phyloP scores from a whole-genome alignment of 208 protist genomes.

The Trichomonas vaginalis region DNA sequence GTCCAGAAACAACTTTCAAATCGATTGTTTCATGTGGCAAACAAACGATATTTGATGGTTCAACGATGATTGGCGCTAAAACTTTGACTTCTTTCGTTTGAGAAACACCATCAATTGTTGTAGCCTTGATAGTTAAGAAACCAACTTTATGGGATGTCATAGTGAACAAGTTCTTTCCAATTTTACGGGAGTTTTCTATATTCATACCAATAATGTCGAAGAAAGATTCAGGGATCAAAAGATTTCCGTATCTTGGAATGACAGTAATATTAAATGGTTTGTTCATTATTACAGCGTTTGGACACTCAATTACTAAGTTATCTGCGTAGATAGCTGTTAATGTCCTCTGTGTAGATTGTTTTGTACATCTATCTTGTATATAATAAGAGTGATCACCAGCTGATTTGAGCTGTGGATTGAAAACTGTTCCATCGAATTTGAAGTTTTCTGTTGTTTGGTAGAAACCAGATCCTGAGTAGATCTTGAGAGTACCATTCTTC shows the following conservation, averaged over 20 bases:
- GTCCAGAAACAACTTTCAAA: not conserved
- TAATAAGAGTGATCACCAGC: not conserved
- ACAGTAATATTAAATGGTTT: not conserved
- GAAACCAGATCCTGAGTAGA: not conserved
- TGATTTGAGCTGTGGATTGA: not conserved
- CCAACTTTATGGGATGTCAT: not conserved
- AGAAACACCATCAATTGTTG: not conserved
- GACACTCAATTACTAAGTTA: not conserved
- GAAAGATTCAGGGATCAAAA: not conserved
- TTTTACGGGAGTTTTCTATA: not conserved
- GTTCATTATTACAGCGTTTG: not conserved
- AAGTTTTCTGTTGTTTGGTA: not conserved
- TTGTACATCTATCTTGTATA: not conserved
- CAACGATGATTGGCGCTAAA: not conserved
- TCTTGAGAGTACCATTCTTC: not conserved
- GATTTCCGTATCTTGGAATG: not conserved
- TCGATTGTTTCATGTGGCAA: not conserved
- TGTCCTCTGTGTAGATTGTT: not conserved
- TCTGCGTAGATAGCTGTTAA: not conserved
- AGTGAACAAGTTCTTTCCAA: not conserved
- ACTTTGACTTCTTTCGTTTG: not conserved
- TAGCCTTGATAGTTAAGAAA: not conserved
- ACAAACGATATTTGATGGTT: not conserved
- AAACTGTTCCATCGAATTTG: not conserved
- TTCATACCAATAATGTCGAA: not conserved